Conservation (phyloP, 169 alveolate species). For the Babesia ovata region DNA sequence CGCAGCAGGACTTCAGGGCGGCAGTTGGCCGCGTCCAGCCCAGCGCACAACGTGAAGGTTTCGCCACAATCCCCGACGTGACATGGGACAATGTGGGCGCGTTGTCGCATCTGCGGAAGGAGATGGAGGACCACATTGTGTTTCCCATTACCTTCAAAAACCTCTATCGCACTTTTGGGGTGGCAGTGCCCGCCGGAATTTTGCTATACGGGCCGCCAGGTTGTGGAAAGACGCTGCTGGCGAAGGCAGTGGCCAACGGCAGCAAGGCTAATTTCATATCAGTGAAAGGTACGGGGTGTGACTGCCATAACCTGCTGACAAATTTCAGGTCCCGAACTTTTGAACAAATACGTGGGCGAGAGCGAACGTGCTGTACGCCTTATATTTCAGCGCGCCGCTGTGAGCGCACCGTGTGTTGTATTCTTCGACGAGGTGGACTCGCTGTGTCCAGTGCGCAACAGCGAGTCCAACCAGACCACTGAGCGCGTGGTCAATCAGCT, state of each 20-base stretch:
- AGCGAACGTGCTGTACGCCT: slow-evolving; percentile 98
- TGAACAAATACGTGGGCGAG: slow-evolving; percentile 99
- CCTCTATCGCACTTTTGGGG: slow-evolving; percentile 88
- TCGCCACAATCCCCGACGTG: slow-evolving; percentile 93
- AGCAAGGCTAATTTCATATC: slow-evolving; percentile 95
- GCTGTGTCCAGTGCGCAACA: slow-evolving; percentile 92
- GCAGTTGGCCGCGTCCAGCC: slow-evolving; percentile 89
- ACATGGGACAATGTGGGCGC: slow-evolving; percentile 97
- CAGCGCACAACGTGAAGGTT: slow-evolving; percentile 94
- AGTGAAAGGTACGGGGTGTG: slow-evolving; percentile 80
- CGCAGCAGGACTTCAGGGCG: slow-evolving; percentile 82
- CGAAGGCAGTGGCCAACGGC: slow-evolving; percentile 96
- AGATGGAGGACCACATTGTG: slow-evolving; percentile 89
- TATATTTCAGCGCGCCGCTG: slow-evolving; percentile 96
- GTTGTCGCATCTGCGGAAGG: slow-evolving; percentile 86
- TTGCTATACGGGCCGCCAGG: slow-evolving; percentile 98
- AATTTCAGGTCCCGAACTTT: slow-evolving; percentile 89
- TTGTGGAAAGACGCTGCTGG: slow-evolving; percentile 96
- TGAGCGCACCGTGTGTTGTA: slow-evolving; percentile 96
- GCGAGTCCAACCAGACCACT: slow-evolving; percentile 87
- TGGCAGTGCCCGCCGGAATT: slow-evolving; percentile 96
- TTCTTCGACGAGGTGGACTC: slow-evolving; percentile 99
- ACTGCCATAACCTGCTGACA: not conserved
- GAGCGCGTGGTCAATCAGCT: slow-evolving; percentile 98
- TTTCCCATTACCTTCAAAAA: slow-evolving; percentile 90